Evolutionary conservation across 495 filamentous ascomycete species (phyloP).

Genomic region (Astrocystis sublimbata): DNA sequence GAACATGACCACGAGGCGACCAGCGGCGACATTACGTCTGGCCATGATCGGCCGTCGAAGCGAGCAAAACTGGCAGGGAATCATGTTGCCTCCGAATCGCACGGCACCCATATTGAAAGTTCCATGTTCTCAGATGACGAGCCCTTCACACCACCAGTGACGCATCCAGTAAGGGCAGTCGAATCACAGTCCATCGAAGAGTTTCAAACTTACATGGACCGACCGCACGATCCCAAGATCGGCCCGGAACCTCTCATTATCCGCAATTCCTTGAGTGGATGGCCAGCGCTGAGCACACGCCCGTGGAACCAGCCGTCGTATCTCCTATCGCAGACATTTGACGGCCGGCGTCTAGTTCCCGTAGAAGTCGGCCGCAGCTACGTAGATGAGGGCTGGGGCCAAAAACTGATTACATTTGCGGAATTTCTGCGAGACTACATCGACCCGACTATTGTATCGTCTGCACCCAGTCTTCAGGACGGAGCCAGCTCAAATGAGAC

Average conservation of each 20-base stretch:
- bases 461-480: too few relatives aligned
- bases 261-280: constrained; percentile 60
- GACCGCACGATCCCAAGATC: constrained; percentile 13
- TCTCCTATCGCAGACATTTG: constrained; percentile 72
- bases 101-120: neutral
- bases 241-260: constrained; percentile 69
- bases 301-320: constrained; percentile 76
- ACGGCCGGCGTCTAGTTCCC: constrained; percentile 77
- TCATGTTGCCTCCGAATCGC: neutral
- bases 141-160: constrained; percentile 45
- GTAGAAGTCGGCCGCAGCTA: constrained; percentile 90
- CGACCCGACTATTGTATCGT: constrained; percentile 24
- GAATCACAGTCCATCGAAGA: constrained; percentile 53
- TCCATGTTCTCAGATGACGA: constrained; percentile 42
- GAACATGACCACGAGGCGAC: neutral
- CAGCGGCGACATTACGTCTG: too few relatives aligned
- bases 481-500: neutral
- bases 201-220: constrained; percentile 65
- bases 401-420: constrained; percentile 74
- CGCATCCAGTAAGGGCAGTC: constrained; percentile 35
- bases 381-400: constrained; percentile 82
- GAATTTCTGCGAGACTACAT: constrained; percentile 68
- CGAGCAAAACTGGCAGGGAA: constrained; percentile 24
- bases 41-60: constrained; percentile 24
- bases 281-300: constrained; percentile 73